A percentile compares a stretch with the other conserved stretches of the same genome.
phyloP scores from a whole-genome alignment of 495 filamentous ascomycete genomes.

The Penicillium canescens region DNA sequence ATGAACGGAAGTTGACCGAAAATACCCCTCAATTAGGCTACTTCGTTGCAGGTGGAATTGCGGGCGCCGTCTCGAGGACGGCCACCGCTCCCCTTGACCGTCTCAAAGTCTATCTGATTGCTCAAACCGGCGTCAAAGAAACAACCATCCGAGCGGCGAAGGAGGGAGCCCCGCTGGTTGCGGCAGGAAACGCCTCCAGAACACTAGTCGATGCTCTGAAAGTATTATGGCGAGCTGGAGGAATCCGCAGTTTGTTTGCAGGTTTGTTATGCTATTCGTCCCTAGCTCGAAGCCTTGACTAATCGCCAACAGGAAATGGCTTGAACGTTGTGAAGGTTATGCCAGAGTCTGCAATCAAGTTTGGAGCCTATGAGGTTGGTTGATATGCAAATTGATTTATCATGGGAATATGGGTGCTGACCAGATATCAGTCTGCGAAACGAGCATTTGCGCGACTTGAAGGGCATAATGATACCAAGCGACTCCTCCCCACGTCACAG shows the following conservation, averaged over 20 bases:
- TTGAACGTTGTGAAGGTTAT: slow-evolving; percentile 97
- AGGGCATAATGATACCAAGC: slow-evolving; percentile 79
- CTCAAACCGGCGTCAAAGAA: slow-evolving; percentile 69
- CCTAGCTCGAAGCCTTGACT: not conserved
- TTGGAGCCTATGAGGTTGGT: slow-evolving; percentile 85
- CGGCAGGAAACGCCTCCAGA: slow-evolving; percentile 63
- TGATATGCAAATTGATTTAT: not conserved
- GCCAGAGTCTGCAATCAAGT: slow-evolving; percentile 96
- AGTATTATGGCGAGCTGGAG: slow-evolving; percentile 81
- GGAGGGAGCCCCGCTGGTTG: slow-evolving; percentile 65
- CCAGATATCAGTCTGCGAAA: slow-evolving; percentile 69
- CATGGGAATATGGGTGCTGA: slow-evolving; percentile 14
- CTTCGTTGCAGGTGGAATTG: slow-evolving; percentile 91
- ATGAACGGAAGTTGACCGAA: slow-evolving; percentile 61
- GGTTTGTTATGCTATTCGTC: slow-evolving; percentile 53
- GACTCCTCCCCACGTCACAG: slow-evolving; percentile 78
- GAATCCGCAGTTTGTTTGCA: slow-evolving; percentile 91
- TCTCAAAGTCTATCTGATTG: slow-evolving; percentile 95
- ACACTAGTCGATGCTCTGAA: slow-evolving; percentile 71
- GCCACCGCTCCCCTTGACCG: slow-evolving; percentile 94
- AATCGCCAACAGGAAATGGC: slow-evolving; percentile 71
- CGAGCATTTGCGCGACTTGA: slow-evolving; percentile 81
- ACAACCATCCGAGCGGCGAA: slow-evolving; percentile 67
- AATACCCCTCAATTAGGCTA: slow-evolving; percentile 81
- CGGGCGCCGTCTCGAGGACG: slow-evolving; percentile 89